Evolutionary conservation across 164 flowering plant species (phyloP).

Genomic region (grape (Vitis vinifera)): DNA sequence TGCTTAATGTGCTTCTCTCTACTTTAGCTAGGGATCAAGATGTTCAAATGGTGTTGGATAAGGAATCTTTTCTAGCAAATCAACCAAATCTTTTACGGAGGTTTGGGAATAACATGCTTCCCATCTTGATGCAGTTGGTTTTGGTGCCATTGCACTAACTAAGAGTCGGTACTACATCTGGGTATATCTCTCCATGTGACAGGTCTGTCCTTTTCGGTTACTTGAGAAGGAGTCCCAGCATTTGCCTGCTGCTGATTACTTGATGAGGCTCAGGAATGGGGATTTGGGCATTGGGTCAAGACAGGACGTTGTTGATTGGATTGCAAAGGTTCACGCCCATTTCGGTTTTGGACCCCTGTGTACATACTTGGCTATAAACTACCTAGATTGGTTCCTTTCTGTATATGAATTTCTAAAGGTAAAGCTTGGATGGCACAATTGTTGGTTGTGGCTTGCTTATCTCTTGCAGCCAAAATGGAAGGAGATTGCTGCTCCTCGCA

Average conservation of each 20-base stretch:
- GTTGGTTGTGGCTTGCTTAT: constrained; percentile 74
- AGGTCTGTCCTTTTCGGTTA: no score
- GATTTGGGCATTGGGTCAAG: constrained; percentile 63
- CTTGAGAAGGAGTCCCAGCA: constrained; percentile 55
- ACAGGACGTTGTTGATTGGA: constrained; percentile 75
- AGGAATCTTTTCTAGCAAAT: no score
- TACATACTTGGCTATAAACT: constrained; percentile 69
- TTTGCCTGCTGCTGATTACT: constrained; percentile 55
- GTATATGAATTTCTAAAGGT: constrained; percentile 62
- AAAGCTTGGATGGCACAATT: constrained; percentile 82
- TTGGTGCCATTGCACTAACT: no score
- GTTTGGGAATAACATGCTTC: constrained; percentile 71
- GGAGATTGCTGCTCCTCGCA: constrained; percentile 72
- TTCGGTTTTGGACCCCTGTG: constrained; percentile 73
- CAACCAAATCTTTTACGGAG: not conserved
- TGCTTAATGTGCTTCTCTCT: no score
- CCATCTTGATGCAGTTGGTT: constrained; percentile 51
- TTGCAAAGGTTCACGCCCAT: constrained; percentile 73
- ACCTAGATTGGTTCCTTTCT: constrained; percentile 85
- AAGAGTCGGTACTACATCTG: no score
- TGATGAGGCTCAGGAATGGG: constrained; percentile 53
- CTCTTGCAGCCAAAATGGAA: constrained; percentile 87
- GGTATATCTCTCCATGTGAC: no score
- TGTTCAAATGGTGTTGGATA: no score
- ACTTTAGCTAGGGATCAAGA: no score